Evolutionary conservation across 768 basidiomycete species (phyloP).

Genomic region (Tubosaeta sp.): DNA sequence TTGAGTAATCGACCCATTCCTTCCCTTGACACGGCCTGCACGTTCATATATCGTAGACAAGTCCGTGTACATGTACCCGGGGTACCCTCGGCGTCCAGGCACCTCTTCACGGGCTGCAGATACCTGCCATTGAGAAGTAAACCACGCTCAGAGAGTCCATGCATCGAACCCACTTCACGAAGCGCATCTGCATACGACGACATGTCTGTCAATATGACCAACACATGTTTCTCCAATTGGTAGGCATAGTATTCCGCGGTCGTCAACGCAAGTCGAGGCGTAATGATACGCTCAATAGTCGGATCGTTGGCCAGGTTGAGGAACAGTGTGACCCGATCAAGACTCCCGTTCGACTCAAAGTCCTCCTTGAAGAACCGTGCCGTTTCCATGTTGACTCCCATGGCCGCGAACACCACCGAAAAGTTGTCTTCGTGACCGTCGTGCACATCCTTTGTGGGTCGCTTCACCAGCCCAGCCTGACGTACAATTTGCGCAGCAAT

Average conservation of each 20-base stretch:
- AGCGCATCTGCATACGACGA: constrained; percentile 95
- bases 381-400: constrained; percentile 99
- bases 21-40: constrained; percentile 94
- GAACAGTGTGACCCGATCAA: constrained; percentile 97
- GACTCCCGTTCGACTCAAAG: constrained; percentile 97
- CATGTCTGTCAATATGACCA: constrained; percentile 99
- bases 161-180: constrained; percentile 65
- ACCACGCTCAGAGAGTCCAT: constrained; percentile 8
- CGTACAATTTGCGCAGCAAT: constrained; percentile 99
- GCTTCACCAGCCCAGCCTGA: constrained; percentile 95
- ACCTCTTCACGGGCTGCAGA: constrained; percentile 99
- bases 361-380: constrained; percentile 99
- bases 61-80: constrained; percentile 98
- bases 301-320: constrained; percentile 98
- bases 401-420: constrained; percentile 98
- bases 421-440: constrained; percentile 99
- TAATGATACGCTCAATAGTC: constrained; percentile 99
- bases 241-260: constrained; percentile 99
- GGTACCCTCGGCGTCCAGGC: constrained; percentile 98
- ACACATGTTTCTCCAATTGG: constrained; percentile 98
- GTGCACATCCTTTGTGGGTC: constrained; percentile 95
- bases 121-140: constrained; percentile 40
- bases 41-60: constrained; percentile 99
- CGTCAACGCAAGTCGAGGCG: constrained; percentile 94
- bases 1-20: constrained; percentile 99